A percentile compares a stretch with the other conserved stretches of the same genome.
phyloP scores from a whole-genome alignment of 2,329 filamentous ascomycete species.

The Fusarium penzigii region DNA sequence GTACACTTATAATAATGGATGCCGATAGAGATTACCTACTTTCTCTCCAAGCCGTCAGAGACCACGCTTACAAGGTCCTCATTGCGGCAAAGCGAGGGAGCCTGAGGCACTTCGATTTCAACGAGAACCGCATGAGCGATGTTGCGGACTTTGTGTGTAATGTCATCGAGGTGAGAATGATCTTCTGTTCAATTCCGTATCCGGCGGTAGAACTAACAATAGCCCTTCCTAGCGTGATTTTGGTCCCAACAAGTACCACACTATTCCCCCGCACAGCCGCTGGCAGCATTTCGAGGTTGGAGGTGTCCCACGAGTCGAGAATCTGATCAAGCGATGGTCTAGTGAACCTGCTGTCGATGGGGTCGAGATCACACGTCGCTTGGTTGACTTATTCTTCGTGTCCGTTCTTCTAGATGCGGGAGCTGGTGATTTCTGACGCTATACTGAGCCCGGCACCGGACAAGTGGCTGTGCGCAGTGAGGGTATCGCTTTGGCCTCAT shows the following conservation, averaged over 20 bases:
- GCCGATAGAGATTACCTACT: constrained; percentile 37
- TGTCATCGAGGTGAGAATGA: constrained; percentile 42
- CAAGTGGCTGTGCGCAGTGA: constrained; percentile 45
- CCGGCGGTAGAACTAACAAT: too few relatives aligned
- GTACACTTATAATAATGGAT: too few relatives aligned
- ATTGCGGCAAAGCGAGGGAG: constrained; percentile 39
- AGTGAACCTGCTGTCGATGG: constrained; percentile 39
- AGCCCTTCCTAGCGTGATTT: constrained; percentile 45
- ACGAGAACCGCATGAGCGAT: constrained; percentile 37
- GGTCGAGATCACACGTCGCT: constrained; percentile 49
- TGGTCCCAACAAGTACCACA: constrained; percentile 45
- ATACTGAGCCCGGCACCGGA: constrained; percentile 40
- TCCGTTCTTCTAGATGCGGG: constrained; percentile 60
- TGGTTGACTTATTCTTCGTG: constrained; percentile 63
- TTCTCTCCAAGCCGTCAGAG: constrained; percentile 38
- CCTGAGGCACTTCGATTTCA: constrained; percentile 45
- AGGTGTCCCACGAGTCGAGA: constrained; percentile 48
- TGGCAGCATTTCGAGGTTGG: constrained; percentile 67
- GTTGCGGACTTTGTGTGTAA: constrained; percentile 44
- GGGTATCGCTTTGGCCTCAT: constrained; percentile 51
- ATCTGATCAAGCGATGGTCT: constrained; percentile 48
- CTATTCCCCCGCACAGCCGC: constrained; percentile 57
- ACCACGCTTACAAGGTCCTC: constrained; percentile 34
- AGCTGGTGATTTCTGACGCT: constrained; percentile 51
- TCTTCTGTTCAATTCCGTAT: background rate